Percentiles rank a stretch among this genome's conserved stretches.
phyloP scores from a whole-genome alignment of 208 protist genomes.

The Lotmaria passim region DNA sequence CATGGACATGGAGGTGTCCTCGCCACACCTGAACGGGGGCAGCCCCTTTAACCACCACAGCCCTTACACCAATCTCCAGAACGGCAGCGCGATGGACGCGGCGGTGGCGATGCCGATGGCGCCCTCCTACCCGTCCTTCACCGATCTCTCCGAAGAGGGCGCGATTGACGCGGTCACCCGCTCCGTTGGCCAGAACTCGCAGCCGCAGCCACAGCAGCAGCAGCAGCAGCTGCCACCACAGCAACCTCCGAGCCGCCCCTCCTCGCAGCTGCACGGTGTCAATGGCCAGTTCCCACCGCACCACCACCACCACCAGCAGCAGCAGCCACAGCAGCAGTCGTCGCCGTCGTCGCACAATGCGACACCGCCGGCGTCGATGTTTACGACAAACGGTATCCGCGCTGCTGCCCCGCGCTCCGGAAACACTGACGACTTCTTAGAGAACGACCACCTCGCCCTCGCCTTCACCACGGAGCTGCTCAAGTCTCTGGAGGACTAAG shows the following conservation, averaged over 20 bases:
- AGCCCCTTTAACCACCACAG: conserved; percentile 23
- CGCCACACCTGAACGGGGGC: conserved; percentile 21
- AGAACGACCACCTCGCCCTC: conserved; percentile 42
- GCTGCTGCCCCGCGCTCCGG: conserved; percentile 18
- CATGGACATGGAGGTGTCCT: conserved; percentile 19
- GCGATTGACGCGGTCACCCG: conserved; percentile 20
- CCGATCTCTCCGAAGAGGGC: conserved; percentile 37
- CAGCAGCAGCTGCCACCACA: conserved; percentile 10
- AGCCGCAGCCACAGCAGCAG: conserved; percentile 22
- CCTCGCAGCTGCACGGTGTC: too few relatives aligned
- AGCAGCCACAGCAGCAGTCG: conserved; percentile 3
- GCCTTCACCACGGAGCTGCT: conserved; percentile 44
- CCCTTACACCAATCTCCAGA: conserved; percentile 17
- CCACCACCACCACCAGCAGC: conserved; percentile 21
- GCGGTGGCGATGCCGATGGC: conserved; percentile 24
- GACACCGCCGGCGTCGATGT: conserved; percentile 22
- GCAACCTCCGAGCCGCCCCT: not conserved
- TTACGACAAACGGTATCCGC: conserved; percentile 27
- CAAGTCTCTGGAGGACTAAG: conserved; percentile 44
- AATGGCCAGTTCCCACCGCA: too few relatives aligned
- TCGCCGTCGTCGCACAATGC: not conserved
- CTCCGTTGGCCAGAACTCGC: conserved; percentile 9
- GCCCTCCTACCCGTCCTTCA: conserved; percentile 39
- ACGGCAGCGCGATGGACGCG: conserved; percentile 15
- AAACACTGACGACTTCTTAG: conserved; percentile 30